Conservation (phyloP, 768 basidiomycete genomes). For the Auricularia cornea region DNA sequence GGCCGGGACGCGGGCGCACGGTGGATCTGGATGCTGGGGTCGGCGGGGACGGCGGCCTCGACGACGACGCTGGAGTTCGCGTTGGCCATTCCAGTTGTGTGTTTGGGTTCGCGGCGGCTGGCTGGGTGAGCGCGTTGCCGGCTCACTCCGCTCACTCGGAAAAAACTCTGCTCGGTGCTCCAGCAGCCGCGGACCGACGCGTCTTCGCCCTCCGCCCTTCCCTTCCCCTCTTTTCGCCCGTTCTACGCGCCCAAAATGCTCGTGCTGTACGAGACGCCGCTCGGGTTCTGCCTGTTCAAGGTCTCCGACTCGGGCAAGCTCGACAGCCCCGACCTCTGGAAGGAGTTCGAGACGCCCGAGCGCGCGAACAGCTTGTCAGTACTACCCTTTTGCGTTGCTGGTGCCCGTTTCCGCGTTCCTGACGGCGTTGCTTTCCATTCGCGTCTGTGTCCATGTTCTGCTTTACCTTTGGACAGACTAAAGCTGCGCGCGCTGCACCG, state of each 20-base stretch:
- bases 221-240: background rate
- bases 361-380: slow-evolving; percentile 85
- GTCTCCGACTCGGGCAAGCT: slow-evolving; percentile 83
- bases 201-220: background rate
- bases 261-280: slow-evolving; percentile 91
- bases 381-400: slow-evolving; percentile 4
- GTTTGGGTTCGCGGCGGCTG: too few relatives aligned
- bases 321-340: slow-evolving; percentile 76
- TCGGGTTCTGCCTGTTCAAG: slow-evolving; percentile 98
- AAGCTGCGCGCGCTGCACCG: slow-evolving; percentile 94
- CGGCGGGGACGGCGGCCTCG: background rate
- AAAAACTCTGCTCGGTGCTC: background rate
- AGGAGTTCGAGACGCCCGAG: slow-evolving; percentile 90
- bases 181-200: background rate
- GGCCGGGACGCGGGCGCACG: background rate
- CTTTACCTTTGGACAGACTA: slow-evolving; percentile 40
- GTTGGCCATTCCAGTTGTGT: background rate
- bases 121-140: background rate
- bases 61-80: background rate
- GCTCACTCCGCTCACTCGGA: background rate
- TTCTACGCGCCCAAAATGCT: slow-evolving; percentile 48
- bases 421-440: slow-evolving; percentile 4
- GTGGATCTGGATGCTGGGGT: background rate
- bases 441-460: background rate
- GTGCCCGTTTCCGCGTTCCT: background rate